These are phyloP conservation scores for Grosmannia penicillata DNA, from an alignment of 2,329 filamentous ascomycete genomes.

Conservation along the genomic window DNA sequence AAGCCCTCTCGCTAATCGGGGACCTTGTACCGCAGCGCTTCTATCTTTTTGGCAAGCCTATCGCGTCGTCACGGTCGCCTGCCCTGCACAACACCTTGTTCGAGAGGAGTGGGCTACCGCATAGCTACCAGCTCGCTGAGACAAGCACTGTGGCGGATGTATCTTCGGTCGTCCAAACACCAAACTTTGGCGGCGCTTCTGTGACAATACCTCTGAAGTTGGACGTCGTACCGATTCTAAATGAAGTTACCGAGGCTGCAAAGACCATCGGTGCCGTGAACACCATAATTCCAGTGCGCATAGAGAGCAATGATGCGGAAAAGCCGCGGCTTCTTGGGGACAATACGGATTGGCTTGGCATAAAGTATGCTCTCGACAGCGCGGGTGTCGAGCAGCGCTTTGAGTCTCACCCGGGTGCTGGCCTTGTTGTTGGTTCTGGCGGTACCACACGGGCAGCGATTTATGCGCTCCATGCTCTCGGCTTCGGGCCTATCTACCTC, in stretches of 20 bases:
- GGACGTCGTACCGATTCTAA: conserved; percentile 68
- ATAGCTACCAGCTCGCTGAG: conserved; percentile 65
- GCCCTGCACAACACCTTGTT: conserved; percentile 84
- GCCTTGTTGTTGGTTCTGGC: conserved; percentile 77
- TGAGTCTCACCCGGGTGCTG: conserved; percentile 30
- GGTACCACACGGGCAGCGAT: conserved; percentile 87
- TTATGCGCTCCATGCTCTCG: conserved; percentile 71
- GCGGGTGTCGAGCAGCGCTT: conserved; percentile 39
- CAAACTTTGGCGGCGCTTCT: conserved; percentile 80
- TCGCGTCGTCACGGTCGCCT: conserved; percentile 70
- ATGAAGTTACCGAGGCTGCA: conserved; percentile 67
- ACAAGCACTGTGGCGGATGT: conserved; percentile 52
- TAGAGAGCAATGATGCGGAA: conserved; percentile 23
- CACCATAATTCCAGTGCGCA: conserved; percentile 57
- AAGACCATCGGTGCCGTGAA: conserved; percentile 83
- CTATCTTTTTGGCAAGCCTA: conserved; percentile 77
- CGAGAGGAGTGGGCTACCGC: conserved; percentile 59
- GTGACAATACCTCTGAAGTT: conserved; percentile 93
- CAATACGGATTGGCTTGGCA: conserved; percentile 94
- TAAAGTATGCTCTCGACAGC: conserved; percentile 62
- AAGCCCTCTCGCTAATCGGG: conserved; percentile 62
- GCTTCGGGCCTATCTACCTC: conserved; percentile 75
- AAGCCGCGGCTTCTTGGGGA: conserved; percentile 55
- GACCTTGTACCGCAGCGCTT: conserved; percentile 64
- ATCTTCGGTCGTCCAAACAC: conserved; percentile 46